Conservation (phyloP, 495 filamentous ascomycete genomes). For the Podospora didyma region DNA sequence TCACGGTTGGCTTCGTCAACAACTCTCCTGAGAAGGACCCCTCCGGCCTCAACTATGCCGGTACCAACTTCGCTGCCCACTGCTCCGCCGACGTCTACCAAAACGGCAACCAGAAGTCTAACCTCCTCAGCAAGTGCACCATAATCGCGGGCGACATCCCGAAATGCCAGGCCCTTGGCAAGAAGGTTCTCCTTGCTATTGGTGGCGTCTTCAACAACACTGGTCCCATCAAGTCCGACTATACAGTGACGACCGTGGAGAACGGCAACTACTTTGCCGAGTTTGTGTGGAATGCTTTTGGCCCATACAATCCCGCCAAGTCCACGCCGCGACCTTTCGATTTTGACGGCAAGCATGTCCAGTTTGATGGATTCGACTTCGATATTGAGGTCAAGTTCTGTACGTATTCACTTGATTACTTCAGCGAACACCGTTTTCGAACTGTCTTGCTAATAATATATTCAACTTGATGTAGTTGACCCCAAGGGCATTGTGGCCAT, state of each 20-base stretch:
- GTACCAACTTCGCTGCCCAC: conserved; percentile 39
- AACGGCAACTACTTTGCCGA: conserved; percentile 55
- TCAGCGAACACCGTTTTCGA: conserved; percentile 23
- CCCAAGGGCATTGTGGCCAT: conserved; percentile 35
- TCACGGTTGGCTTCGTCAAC: conserved; percentile 42
- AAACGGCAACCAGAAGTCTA: conserved; percentile 26
- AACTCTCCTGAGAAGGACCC: conserved; percentile 34
- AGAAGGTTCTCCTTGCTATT: conserved; percentile 63
- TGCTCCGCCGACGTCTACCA: conserved; percentile 29
- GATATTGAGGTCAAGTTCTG: conserved; percentile 51
- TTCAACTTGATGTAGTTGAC: conserved; percentile 11
- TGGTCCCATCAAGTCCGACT: conserved; percentile 17
- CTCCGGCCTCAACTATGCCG: conserved; percentile 30
- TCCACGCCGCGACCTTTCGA: conserved; percentile 60
- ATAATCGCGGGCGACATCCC: conserved; percentile 50
- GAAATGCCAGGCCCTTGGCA: conserved; percentile 58
- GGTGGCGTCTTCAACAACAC: conserved; percentile 39
- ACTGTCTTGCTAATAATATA: conserved; percentile 9
- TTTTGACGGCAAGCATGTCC: conserved; percentile 27
- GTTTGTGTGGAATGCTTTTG: conserved; percentile 65
- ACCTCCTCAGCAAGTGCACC: conserved; percentile 39
- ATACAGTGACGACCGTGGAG: conserved; percentile 44
- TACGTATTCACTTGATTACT: conserved; percentile 15
- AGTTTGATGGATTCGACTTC: conserved; percentile 67
- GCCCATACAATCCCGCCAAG: conserved; percentile 40